Conservation (phyloP, 2,329 filamentous ascomycete genomes). For the Sporothrix protearum region DNA sequence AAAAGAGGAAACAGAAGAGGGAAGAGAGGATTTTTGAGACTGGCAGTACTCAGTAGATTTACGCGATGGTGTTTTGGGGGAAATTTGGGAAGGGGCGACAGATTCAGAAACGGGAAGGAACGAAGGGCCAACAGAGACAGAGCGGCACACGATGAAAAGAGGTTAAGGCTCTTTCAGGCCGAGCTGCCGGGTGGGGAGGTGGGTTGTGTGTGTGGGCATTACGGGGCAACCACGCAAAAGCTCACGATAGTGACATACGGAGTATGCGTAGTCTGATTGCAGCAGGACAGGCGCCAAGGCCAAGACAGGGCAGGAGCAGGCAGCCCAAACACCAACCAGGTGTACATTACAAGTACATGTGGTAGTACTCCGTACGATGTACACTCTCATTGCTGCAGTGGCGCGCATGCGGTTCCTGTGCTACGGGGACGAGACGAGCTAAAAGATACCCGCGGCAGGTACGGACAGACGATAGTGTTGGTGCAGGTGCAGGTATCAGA, state of each 20-base stretch:
- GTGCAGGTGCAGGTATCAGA: neutral
- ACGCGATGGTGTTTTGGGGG: slow-evolving; percentile 14
- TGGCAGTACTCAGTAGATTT: slow-evolving; percentile 8
- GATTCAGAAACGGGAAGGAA: slow-evolving; percentile 16
- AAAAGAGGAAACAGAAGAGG: slow-evolving; percentile 2
- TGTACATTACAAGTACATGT: neutral
- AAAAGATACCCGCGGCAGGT: slow-evolving; percentile 17
- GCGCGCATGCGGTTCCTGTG: slow-evolving; percentile 1
- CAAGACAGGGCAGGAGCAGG: slow-evolving; percentile 9
- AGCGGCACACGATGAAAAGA: slow-evolving; percentile 14
- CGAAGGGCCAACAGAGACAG: slow-evolving; percentile 14
- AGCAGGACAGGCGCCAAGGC: neutral
- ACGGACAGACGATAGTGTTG: neutral
- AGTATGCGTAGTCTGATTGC: slow-evolving; percentile 15
- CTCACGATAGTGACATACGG: too few relatives aligned
- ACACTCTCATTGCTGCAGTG: neutral
- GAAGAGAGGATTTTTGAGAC: slow-evolving; percentile 3
- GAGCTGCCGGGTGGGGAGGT: slow-evolving; percentile 18
- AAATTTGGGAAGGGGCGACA: slow-evolving; percentile 24
- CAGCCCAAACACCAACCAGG: neutral
- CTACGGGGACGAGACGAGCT: slow-evolving; percentile 8
- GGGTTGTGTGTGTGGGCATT: slow-evolving; percentile 15
- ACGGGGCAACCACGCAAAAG: slow-evolving; percentile 23
- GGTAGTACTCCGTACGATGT: too few relatives aligned
- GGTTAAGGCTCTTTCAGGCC: slow-evolving; percentile 17